These are phyloP conservation scores for Pisolithus marmoratus DNA, from an alignment of 768 basidiomycete species.

Conservation along the genomic window DNA sequence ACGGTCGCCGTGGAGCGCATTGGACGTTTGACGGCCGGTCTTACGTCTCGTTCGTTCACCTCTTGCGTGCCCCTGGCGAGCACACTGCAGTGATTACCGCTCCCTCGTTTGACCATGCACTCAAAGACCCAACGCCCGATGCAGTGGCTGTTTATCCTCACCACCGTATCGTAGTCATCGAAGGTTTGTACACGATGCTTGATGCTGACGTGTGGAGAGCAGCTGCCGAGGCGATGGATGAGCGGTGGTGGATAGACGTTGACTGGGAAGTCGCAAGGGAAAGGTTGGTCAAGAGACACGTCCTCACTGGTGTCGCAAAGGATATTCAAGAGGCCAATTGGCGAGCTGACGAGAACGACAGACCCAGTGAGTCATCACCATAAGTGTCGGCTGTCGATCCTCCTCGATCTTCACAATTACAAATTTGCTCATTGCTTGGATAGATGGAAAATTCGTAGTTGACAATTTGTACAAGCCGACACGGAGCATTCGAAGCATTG, in stretches of 20 bases:
- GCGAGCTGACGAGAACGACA: slow-evolving; percentile 75
- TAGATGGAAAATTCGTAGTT: slow-evolving; percentile 41
- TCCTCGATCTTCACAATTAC: neutral
- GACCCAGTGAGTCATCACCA: slow-evolving; percentile 51
- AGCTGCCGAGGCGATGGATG: slow-evolving; percentile 62
- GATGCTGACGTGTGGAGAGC: slow-evolving; percentile 66
- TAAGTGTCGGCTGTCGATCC: neutral
- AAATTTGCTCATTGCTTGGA: neutral
- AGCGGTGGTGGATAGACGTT: slow-evolving; percentile 70
- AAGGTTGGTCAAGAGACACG: slow-evolving; percentile 66
- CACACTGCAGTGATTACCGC: slow-evolving; percentile 43
- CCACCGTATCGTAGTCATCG: slow-evolving; percentile 79
- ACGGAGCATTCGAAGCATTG: slow-evolving; percentile 34
- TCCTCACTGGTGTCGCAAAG: slow-evolving; percentile 69
- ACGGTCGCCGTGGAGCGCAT: slow-evolving; percentile 75
- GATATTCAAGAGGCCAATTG: slow-evolving; percentile 57
- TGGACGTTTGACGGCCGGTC: slow-evolving; percentile 85
- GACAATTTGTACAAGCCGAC: slow-evolving; percentile 37
- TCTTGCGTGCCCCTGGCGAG: slow-evolving; percentile 39
- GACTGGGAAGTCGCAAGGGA: slow-evolving; percentile 48
- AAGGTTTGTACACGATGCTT: slow-evolving; percentile 85
- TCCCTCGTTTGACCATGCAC: slow-evolving; percentile 81
- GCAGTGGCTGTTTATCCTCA: slow-evolving; percentile 50
- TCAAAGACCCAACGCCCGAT: slow-evolving; percentile 76
- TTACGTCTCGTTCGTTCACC: slow-evolving; percentile 63